Conservation (phyloP, 2,329 filamentous ascomycete species). For the Penicillium janthinellum region DNA sequence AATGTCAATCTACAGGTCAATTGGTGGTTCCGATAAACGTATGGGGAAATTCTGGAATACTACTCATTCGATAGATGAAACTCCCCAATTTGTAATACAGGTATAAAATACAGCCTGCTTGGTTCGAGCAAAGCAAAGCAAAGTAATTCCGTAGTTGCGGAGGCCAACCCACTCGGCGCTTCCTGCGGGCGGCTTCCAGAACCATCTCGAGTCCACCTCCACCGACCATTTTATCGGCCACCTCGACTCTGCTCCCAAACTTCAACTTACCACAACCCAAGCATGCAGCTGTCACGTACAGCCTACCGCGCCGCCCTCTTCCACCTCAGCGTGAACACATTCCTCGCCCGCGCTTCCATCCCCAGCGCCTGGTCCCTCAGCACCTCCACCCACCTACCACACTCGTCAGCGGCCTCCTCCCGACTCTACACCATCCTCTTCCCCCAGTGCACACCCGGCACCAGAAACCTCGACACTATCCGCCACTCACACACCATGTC, state of each 20-base stretch:
- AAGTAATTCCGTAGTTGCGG: neutral
- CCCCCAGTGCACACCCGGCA: slow-evolving; percentile 29
- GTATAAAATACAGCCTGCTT: too few relatives aligned
- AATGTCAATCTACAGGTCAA: slow-evolving; percentile 54
- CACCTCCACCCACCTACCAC: slow-evolving; percentile 6
- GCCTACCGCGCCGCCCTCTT: slow-evolving; percentile 34
- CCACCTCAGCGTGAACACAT: slow-evolving; percentile 26
- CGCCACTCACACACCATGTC: slow-evolving; percentile 28
- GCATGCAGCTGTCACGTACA: slow-evolving; percentile 33
- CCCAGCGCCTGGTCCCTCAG: slow-evolving; percentile 12
- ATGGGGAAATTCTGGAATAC: neutral
- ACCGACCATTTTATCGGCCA: slow-evolving; percentile 15
- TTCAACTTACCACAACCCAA: slow-evolving; percentile 7
- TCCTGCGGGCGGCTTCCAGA: slow-evolving; percentile 16
- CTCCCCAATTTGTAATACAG: too few relatives aligned
- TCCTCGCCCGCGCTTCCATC: slow-evolving; percentile 24
- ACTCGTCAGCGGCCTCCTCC: slow-evolving; percentile 16
- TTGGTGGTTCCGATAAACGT: slow-evolving; percentile 72
- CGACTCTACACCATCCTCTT: slow-evolving; percentile 31
- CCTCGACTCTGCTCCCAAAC: slow-evolving; percentile 19
- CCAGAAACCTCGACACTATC: slow-evolving; percentile 16
- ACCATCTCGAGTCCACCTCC: slow-evolving; percentile 15
- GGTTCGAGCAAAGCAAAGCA: neutral
- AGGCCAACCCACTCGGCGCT: neutral
- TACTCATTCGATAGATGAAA: too few relatives aligned